A percentile compares a stretch with the other conserved stretches of the same genome.
Evolutionary conservation across 192 early-diverging fungal genomes (phyloP).

Genomic region (Linnemannia elongata): DNA sequence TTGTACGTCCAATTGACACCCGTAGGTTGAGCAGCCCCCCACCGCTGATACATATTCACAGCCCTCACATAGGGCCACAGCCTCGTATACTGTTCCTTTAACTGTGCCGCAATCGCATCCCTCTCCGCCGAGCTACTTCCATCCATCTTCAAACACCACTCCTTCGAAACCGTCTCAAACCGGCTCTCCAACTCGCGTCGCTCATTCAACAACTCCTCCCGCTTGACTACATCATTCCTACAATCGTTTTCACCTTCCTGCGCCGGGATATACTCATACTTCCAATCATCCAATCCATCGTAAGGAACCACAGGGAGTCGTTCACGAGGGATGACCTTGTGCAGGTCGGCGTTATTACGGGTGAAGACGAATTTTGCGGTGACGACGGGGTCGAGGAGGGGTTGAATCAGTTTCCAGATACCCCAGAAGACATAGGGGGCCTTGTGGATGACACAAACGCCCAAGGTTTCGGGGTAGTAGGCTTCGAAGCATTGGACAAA

Average conservation of each 20-base stretch:
- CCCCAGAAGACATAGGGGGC: constrained; percentile 92
- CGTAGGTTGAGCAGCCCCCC: constrained; percentile 20
- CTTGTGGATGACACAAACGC: constrained; percentile 83
- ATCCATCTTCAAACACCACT: constrained; percentile 58
- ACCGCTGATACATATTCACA: constrained; percentile 39
- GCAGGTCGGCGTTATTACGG: constrained; percentile 71
- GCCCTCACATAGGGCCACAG: constrained; percentile 58
- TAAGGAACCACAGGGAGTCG: constrained; percentile 72
- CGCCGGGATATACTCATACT: constrained; percentile 63
- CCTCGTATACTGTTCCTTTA: constrained; percentile 53
- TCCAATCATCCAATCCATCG: constrained; percentile 71
- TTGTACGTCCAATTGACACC: constrained; percentile 20
- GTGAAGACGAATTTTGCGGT: constrained; percentile 88
- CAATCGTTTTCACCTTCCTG: constrained; percentile 41
- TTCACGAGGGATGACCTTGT: constrained; percentile 70
- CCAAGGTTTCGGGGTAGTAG: constrained; percentile 93
- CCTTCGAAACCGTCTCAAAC: constrained; percentile 58
- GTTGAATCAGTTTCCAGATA: constrained; percentile 86
- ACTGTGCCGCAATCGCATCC: constrained; percentile 32
- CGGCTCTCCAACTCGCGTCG: constrained; percentile 37
- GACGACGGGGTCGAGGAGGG: constrained; percentile 91
- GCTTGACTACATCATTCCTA: constrained; percentile 58
- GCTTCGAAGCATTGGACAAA: constrained; percentile 85
- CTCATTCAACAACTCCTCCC: constrained; percentile 26
- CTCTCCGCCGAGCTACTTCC: constrained; percentile 46